A percentile compares a stretch with the other conserved stretches of the same genome.
phyloP scores from a whole-genome alignment of 352 stramenopile species.

The Phytophthora macrochlamydospora region DNA sequence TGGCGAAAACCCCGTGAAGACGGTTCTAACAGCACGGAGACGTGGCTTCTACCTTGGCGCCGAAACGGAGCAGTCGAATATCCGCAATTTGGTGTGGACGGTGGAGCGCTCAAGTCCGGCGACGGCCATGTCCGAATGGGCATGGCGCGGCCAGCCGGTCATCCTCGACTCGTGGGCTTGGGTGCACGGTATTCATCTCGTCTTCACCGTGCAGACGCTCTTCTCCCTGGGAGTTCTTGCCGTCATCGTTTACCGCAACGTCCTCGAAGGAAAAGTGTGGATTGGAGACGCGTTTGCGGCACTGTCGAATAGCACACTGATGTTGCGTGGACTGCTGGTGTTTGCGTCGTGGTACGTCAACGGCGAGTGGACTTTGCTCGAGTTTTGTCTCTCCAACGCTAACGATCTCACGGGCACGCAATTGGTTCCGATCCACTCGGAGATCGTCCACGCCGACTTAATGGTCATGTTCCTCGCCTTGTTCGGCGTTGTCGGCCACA shows the following conservation, averaged over 20 bases:
- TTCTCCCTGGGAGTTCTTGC: constrained; percentile 40
- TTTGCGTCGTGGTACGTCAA: constrained; percentile 49
- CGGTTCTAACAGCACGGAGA: constrained; percentile 28
- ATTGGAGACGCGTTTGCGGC: constrained; percentile 45
- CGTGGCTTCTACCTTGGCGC: constrained; percentile 47
- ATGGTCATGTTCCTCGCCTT: constrained; percentile 43
- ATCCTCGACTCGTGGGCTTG: constrained; percentile 55
- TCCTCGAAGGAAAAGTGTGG: constrained; percentile 41
- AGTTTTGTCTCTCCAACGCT: constrained; percentile 46
- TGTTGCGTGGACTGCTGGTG: constrained; percentile 37
- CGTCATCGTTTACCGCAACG: constrained; percentile 38
- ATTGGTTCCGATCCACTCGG: constrained; percentile 29
- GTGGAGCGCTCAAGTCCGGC: constrained; percentile 18
- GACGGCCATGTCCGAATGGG: constrained; percentile 29
- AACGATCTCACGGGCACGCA: constrained; percentile 29
- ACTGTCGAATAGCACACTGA: constrained; percentile 40
- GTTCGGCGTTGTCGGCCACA: constrained; percentile 29
- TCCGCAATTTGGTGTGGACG: constrained; percentile 42
- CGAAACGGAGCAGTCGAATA: constrained; percentile 48
- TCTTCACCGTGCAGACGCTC: constrained; percentile 41
- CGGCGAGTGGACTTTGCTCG: constrained; percentile 46
- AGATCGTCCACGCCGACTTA: constrained; percentile 47
- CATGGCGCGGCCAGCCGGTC: constrained; percentile 24
- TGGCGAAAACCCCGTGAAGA: constrained; percentile 27
- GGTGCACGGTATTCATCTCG: constrained; percentile 50